Base-by-base conservation (phyloP, 106 monocot genomes). In the Allium fistulosum region DNA sequence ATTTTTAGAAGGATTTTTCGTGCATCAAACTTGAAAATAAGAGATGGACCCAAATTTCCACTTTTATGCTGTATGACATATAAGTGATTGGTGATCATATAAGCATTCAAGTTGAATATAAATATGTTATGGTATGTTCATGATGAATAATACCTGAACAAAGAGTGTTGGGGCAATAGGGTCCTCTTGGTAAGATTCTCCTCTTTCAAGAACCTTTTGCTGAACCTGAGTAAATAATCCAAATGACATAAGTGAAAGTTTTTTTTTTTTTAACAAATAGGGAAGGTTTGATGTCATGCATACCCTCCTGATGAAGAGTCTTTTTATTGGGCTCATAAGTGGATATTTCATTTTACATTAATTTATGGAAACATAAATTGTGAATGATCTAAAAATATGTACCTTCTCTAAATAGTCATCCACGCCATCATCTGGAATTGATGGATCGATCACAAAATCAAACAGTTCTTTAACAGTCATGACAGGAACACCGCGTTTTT, bases 331-430 rank as follows among this genome's bases (percentile, higher is more conserved):
- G n/a, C n/a, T n/a, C n/a, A n/a, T n/a, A n/a, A n/a, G n/a, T 3
- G 3, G 28, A 28, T 28, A 28, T 28, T 28, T 28, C 28, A 28
- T 28, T 28, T 3, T 28, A 28, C 28, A 28, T 28, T 28, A 28
- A 28, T 28, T 28, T 28, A 28, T 28, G 28, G 28, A 28, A 69
- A 49, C 13, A 49, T 50, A 8, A 46, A 66, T 18, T 51, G 7
- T 7, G 66, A 59, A 53, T 47, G 22, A 71, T 8, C 15, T 28
- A 28, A 28, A 28, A 28, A 28, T 3, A 28, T 2, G 28, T 59
- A 92, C 96, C 84, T 92, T 89, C 72, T 92, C 92, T 28, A 97
- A 75, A 67, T 97, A 92, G 45, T 84, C 78, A 85, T 97, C 88
- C 18, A 97, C 80, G 69, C 72, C 79, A 9, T 89, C 89, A 71